Evolutionary conservation across 441 rosid genomes (phyloP), one percentile per base, ranked within the genome.

Genomic region (Omphalea diandra): DNA sequence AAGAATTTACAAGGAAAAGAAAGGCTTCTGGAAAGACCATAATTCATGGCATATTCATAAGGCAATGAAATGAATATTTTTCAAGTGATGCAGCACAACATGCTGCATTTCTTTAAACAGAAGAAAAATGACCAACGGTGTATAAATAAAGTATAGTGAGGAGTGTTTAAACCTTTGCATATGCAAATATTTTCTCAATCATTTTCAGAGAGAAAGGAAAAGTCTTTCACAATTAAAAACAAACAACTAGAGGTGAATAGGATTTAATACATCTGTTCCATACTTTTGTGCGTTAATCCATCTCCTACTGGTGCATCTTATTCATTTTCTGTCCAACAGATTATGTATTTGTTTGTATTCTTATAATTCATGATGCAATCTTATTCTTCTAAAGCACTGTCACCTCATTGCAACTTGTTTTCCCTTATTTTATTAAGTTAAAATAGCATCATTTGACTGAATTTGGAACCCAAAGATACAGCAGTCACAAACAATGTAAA

Each of bases 1-100:
- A n/a, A n/a, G n/a, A n/a, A n/a, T n/a, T n/a, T n/a, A n/a, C n/a
- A n/a, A n/a, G n/a, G n/a, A n/a, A n/a, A n/a, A n/a, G n/a, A n/a
- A 20, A 20, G 31, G 24, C 50, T 52, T 35, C 11, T 36, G 50
- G 43, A 71, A 40, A 63, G 68, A 40, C 29, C 29, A 41, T 36
- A 59, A 26, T 65, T 69, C 27, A 24, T 60, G 44, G 33, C n/a
- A 27, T 41, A 46, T 22, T 20, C n/a, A 27, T 17, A 55, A 68
- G 54, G 63, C 3, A 55, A 68, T 55, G 29, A 8, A 15, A 53
- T 27, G 47, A 41, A 22, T 52, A 2, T 1, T 36, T 38, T 54
- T 40, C 46, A 53, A 55, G 60, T 67, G 53, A 24, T 14, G 10
- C n/a, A 27, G 22, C 3, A 55, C 32, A 38, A n/a, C n/a, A n/a